Base-by-base conservation (phyloP, 805 yeast genomes). In the Schwanniomyces sp. region DNA sequence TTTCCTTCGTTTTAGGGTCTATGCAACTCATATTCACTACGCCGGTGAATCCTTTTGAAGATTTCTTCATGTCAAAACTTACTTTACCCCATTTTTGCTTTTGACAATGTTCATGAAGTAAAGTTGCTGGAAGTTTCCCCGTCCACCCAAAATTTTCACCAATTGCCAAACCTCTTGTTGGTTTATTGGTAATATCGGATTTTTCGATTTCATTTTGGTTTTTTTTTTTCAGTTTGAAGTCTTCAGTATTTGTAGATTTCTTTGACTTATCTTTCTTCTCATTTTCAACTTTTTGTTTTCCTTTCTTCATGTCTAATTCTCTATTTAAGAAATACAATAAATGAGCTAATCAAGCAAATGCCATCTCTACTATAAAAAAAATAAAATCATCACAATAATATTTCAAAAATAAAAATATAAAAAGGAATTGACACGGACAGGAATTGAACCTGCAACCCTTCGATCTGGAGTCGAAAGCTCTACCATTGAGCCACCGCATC, bases 41-140 rank as follows among this genome's bases (percentile, higher is more conserved):
- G 0, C 92, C 90, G 0, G 82, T 62, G 62, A 84, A 78, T 0
- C 96, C 95, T 41, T 56, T 59, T 36, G 52, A 41, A 6, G 53
- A 50, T 52, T 66, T 61, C 39, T 69, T 76, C 87, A 86, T 84
- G 42, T 88, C 91, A 55, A 89, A 88, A 18, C 79, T 84, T 3
- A 89, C 95, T 54, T 85, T 85, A 49, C 84, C 86, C 99, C 99
- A 92, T 66, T 90, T 89, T 49, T 80, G 82, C 62, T 85, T 87
- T 63, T 89, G 97, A 52, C 94, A 87, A 53, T 84, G 85, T 59
- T 92, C 99, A 58, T 89, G 89, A 4, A 92, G 75, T 14, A 92
- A 66, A 0, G 94, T 84, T 2, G 88, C 90, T 0, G 99, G 98
- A 12, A 92, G 72, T 58, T 92, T 92, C 1, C 99, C 99, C 0